Percentiles rank a stretch among this genome's conserved stretches.
Evolutionary conservation across 2,329 filamentous ascomycete species (phyloP).

Genomic region (Paecilomyces dactylethromorphus): DNA sequence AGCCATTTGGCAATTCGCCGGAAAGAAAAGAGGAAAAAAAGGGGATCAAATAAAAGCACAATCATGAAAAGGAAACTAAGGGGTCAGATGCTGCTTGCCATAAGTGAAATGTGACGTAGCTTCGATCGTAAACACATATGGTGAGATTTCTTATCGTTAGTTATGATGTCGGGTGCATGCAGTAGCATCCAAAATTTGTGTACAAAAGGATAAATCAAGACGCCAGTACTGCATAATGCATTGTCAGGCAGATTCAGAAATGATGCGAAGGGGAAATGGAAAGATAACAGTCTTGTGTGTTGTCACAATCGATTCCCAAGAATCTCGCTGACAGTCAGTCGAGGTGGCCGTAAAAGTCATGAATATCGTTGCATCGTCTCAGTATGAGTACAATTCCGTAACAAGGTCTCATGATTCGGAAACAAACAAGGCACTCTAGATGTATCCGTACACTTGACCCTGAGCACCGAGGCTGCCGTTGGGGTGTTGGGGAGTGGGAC

Average conservation of each 20-base stretch:
- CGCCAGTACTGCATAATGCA: constrained; percentile 7
- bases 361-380: constrained; percentile 31
- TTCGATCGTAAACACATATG: constrained; percentile 7
- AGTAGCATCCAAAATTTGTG: constrained; percentile 16
- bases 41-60: constrained; percentile 8
- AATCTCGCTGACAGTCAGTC: constrained; percentile 5
- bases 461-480: constrained; percentile 19
- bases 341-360: constrained; percentile 15
- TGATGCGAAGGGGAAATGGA: constrained; percentile 1
- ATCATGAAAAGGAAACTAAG: constrained; percentile 4
- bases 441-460: constrained; percentile 26
- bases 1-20: not conserved
- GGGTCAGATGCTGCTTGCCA: not conserved
- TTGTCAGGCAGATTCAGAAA: constrained; percentile 5
- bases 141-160: not conserved
- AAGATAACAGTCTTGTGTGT: constrained; percentile 1
- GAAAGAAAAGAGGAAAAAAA: constrained; percentile 1
- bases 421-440: constrained; percentile 16
- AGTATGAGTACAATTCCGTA: constrained; percentile 31
- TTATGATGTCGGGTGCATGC: constrained; percentile 3
- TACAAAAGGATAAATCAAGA: constrained; percentile 15
- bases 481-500: constrained; percentile 21
- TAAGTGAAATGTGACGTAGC: constrained; percentile 1
- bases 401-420: constrained; percentile 9
- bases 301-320: constrained; percentile 4